Evolutionary conservation across 192 early-diverging fungal species (phyloP).

Genomic region (Diversispora epigaea): DNA sequence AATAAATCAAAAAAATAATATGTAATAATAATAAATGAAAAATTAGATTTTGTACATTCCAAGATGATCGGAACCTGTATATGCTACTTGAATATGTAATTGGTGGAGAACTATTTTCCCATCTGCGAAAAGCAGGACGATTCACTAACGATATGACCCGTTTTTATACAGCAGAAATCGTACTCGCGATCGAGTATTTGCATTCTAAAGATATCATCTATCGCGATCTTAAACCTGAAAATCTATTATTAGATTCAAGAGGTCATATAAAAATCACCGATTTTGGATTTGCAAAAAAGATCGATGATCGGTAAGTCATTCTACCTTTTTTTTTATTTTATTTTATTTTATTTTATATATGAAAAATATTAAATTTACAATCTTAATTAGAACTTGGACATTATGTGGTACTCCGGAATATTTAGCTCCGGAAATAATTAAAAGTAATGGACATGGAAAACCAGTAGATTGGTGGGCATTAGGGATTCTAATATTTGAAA

Average conservation of each 20-base stretch:
- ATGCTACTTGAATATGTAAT: constrained; percentile 97
- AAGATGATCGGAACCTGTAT: constrained; percentile 90
- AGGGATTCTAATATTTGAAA: constrained; percentile 96
- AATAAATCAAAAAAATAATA: neutral
- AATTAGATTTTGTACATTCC: constrained; percentile 86
- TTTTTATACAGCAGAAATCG: constrained; percentile 95
- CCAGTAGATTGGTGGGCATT: constrained; percentile 99
- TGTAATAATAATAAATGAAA: neutral
- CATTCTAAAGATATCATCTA: constrained; percentile 95
- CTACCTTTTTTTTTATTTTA: neutral
- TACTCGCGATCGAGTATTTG: constrained; percentile 92
- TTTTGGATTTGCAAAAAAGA: constrained; percentile 97
- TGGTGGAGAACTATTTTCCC: constrained; percentile 96
- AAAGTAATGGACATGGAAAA: constrained; percentile 96
- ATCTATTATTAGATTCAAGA: constrained; percentile 74
- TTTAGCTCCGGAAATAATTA: constrained; percentile 96
- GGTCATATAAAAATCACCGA: constrained; percentile 98
- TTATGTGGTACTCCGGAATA: constrained; percentile 98
- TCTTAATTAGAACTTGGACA: constrained; percentile 86
- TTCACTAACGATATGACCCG: constrained; percentile 94
- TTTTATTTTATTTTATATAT: neutral
- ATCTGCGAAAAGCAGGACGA: constrained; percentile 84
- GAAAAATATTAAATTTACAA: neutral
- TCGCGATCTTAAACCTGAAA: constrained; percentile 96
- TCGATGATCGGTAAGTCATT: constrained; percentile 54